These are phyloP conservation scores for Monosporozyma siamensis DNA, from an alignment of 805 yeast genomes.

Conservation along the genomic window DNA sequence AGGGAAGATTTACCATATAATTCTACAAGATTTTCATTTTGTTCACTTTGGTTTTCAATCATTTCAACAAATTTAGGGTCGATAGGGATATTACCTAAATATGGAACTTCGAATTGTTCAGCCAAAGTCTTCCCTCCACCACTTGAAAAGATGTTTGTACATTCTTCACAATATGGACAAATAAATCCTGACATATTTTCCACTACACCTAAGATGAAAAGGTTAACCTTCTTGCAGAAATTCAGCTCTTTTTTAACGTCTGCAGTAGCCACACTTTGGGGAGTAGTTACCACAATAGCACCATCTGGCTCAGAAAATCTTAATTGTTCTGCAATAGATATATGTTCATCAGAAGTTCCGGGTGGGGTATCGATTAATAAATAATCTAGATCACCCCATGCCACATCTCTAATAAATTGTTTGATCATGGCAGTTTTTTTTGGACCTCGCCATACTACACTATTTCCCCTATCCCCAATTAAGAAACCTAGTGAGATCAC, in stretches of 20 bases:
- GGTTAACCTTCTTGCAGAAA: constrained; percentile 79
- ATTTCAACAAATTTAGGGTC: constrained; percentile 85
- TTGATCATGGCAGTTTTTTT: constrained; percentile 96
- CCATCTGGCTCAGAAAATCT: constrained; percentile 70
- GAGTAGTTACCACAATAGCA: constrained; percentile 91
- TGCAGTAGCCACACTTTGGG: constrained; percentile 85
- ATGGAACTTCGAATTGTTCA: constrained; percentile 49
- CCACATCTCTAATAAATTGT: constrained; percentile 83
- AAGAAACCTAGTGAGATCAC: constrained; percentile 87
- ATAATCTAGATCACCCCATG: constrained; percentile 75
- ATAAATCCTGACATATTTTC: constrained; percentile 97
- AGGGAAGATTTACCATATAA: constrained; percentile 30
- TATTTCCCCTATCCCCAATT: constrained; percentile 71
- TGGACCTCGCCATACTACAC: constrained; percentile 98
- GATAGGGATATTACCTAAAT: constrained; percentile 82
- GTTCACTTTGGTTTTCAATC: constrained; percentile 50
- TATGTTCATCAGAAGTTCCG: constrained; percentile 97
- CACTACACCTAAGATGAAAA: constrained; percentile 72
- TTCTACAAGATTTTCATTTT: constrained; percentile 27
- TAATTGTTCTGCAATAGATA: constrained; percentile 89
- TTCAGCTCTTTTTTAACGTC: constrained; percentile 92
- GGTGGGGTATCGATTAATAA: constrained; percentile 95
- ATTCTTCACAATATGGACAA: constrained; percentile 88
- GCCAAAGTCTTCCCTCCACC: constrained; percentile 85
- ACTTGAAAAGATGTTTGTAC: constrained; percentile 82